A percentile compares a stretch with the other conserved stretches of the same genome.
These are phyloP conservation scores for Larix kaempferi DNA, from an alignment of 75 land plant genomes.

Conservation along the genomic window DNA sequence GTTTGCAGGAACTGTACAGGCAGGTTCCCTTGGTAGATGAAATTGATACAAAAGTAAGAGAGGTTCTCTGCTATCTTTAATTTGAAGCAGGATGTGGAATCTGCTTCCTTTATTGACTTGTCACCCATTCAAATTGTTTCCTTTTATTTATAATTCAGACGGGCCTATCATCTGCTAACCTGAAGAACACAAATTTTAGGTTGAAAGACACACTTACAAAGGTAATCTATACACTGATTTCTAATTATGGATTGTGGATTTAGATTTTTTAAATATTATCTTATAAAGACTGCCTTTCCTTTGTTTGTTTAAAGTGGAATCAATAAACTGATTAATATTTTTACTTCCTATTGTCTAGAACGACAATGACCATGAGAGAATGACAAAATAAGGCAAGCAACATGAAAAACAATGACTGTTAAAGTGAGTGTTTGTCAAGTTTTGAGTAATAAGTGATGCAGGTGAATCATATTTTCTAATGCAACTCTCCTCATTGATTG, in stretches of 20 bases:
- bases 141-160: slow-evolving; percentile 38
- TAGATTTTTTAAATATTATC: neutral
- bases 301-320: neutral
- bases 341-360: neutral
- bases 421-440: neutral
- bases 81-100: neutral
- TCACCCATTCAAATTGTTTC: neutral
- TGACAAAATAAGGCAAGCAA: neutral
- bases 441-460: neutral
- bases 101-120: neutral
- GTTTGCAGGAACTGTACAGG: slow-evolving; percentile 78
- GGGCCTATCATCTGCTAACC: slow-evolving; percentile 71
- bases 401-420: neutral
- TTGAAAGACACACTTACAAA: slow-evolving; percentile 80
- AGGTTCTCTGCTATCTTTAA: neutral
- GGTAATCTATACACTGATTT: slow-evolving; percentile 25
- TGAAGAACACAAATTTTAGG: slow-evolving; percentile 86
- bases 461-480: neutral
- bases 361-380: neutral
- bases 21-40: slow-evolving; percentile 91
- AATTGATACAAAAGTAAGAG: slow-evolving; percentile 77
- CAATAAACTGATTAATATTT: neutral
- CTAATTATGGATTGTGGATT: neutral
- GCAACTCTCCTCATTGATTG: neutral
- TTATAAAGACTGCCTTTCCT: neutral